phyloP scores from a whole-genome alignment of 2,329 filamentous ascomycete species.

The Fusarium sororula region DNA sequence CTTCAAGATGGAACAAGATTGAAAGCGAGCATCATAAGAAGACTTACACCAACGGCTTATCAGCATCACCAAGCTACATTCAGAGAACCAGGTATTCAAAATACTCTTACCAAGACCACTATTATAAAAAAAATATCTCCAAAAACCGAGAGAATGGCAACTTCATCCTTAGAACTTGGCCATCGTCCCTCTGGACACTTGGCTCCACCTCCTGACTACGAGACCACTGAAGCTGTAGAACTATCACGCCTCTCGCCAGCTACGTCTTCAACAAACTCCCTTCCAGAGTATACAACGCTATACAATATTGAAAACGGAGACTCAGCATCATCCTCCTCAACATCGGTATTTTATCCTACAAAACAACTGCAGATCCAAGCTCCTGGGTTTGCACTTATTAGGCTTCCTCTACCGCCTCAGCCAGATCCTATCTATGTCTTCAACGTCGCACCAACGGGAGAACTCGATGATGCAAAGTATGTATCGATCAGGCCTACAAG shows the following conservation, averaged over 20 bases:
- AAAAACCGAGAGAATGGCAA: background rate
- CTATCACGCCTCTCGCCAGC: constrained; percentile 38
- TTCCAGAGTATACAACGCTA: constrained; percentile 40
- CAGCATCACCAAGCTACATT: background rate
- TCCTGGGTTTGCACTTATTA: constrained; percentile 53
- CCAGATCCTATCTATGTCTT: constrained; percentile 55
- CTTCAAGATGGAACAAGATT: background rate
- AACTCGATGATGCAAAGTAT: constrained; percentile 56
- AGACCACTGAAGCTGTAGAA: constrained; percentile 35
- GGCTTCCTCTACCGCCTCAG: constrained; percentile 52
- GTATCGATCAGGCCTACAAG: constrained; percentile 59
- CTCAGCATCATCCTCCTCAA: constrained; percentile 3
- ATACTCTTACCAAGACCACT: background rate
- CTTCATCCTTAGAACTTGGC: background rate
- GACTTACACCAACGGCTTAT: background rate
- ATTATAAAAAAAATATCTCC: constrained; percentile 14
- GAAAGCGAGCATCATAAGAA: background rate
- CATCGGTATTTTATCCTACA: constrained; percentile 52
- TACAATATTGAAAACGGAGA: background rate
- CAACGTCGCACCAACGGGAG: constrained; percentile 51
- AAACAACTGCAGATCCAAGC: constrained; percentile 60
- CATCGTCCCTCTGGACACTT: constrained; percentile 20
- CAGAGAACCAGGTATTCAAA: background rate
- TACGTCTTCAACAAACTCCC: constrained; percentile 42
- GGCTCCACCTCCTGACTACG: constrained; percentile 44